These are phyloP conservation scores for Calonectria naviculata DNA, from an alignment of 2,329 filamentous ascomycete species.

Conservation along the genomic window DNA sequence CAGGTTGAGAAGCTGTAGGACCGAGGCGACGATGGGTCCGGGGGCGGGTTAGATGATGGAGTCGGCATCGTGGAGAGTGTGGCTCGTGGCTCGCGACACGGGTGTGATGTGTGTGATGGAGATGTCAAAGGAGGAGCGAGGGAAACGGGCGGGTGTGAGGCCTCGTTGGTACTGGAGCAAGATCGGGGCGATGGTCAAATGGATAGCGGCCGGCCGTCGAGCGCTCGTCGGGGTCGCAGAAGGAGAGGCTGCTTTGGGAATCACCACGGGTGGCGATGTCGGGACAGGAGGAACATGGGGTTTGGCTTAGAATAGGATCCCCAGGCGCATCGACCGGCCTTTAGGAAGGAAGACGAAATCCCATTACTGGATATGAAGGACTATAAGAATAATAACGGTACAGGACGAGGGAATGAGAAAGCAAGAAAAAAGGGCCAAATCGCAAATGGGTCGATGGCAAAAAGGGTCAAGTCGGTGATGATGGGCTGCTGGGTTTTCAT, in stretches of 20 bases:
- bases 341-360: constrained; percentile 29
- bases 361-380: constrained; percentile 27
- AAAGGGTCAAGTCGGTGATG: constrained; percentile 41
- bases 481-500: constrained; percentile 40
- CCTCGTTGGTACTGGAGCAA: constrained; percentile 1
- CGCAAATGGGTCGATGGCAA: constrained; percentile 42
- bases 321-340: constrained; percentile 33
- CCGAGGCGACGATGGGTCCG: constrained; percentile 50
- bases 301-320: constrained; percentile 16
- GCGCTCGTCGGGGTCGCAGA: constrained; percentile 31
- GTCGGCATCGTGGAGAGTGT: constrained; percentile 54
- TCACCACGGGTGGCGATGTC: constrained; percentile 42
- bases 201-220: constrained; percentile 26
- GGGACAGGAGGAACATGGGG: constrained; percentile 29
- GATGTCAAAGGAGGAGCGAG: background rate
- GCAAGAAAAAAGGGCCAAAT: constrained; percentile 30
- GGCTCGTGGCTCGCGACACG: constrained; percentile 22
- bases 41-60: constrained; percentile 55
- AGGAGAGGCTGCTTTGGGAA: constrained; percentile 30
- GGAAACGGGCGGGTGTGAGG: background rate
- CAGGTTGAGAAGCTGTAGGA: constrained; percentile 55
- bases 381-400: constrained; percentile 21
- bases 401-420: constrained; percentile 24
- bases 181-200: constrained; percentile 27
- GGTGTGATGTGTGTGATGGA: background rate